Evolutionary conservation across 1,284 basidiomycete genomes (phyloP).

Genomic region (Anthracocystis setariae): DNA sequence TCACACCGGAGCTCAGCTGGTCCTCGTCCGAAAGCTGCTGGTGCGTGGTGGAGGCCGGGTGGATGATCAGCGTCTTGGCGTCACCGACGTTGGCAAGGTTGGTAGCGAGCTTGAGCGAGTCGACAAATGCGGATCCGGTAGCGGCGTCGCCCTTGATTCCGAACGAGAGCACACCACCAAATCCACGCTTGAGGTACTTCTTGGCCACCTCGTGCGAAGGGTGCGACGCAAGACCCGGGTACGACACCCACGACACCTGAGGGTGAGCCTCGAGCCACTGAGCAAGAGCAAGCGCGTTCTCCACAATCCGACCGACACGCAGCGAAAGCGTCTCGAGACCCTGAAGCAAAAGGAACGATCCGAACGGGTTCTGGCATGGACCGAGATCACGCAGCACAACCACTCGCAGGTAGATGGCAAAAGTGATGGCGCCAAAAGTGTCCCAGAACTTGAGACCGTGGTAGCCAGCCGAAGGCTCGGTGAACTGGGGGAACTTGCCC

Average conservation of each 20-base stretch:
- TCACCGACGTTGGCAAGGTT: constrained; percentile 65
- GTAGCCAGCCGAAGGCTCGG: constrained; percentile 82
- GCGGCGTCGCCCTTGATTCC: constrained; percentile 78
- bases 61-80: constrained; percentile 69
- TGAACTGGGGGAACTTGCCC: constrained; percentile 83
- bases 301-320: constrained; percentile 78
- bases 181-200: constrained; percentile 69
- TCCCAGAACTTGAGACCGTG: constrained; percentile 75
- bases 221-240: constrained; percentile 79
- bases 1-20: constrained; percentile 78
- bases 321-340: constrained; percentile 87
- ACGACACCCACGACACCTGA: constrained; percentile 82
- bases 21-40: constrained; percentile 79
- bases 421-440: constrained; percentile 79
- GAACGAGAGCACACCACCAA: constrained; percentile 83
- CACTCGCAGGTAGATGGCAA: constrained; percentile 78
- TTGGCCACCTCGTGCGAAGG: constrained; percentile 75
- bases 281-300: constrained; percentile 80
- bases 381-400: constrained; percentile 83
- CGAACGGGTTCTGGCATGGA: constrained; percentile 81
- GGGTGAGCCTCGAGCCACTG: constrained; percentile 79
- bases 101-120: constrained; percentile 76
- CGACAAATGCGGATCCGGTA: constrained; percentile 77
- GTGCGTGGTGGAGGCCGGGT: constrained; percentile 85
- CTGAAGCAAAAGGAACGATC: constrained; percentile 82